Base-by-base conservation (phyloP, 2,329 filamentous ascomycete species). In the Leptographium wingfieldii region DNA sequence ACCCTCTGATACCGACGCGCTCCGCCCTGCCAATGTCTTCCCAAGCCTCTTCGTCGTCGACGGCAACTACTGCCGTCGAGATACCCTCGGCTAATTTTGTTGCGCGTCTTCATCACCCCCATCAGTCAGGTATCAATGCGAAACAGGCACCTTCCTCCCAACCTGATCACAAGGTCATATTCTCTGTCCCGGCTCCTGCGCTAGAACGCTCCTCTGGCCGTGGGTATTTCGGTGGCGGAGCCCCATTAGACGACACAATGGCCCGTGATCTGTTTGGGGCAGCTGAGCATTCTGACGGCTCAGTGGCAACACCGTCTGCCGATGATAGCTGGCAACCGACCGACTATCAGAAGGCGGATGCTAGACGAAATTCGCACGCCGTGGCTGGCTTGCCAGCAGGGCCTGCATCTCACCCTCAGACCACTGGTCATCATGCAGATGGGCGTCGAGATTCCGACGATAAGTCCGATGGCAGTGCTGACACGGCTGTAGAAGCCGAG, bases 401-500 rank as follows among this genome's bases (percentile, higher is more conserved):
- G 12, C 52, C 3, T 31, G 29, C 51, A 35, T 29, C 51, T 29
- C 51, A 54, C 51, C 3, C 19, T 3, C 52, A 22, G 19, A 16
- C 9, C 19, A 7, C 16, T 11, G 31, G 22, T 22, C 52, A 54
- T 16, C n/a, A 55, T 16, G 52, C 16, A 48, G 63, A 58, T 25
- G 38, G 9, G 12, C 71, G 70, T 61, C 71, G 72, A 57, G 67
- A 70, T 58, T 76, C 75, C 60, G 71, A 69, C 65, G 73, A 71
- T 63, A 64, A 63, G 48, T 64, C 61, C 2, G 63, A 64, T 48
- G 63, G 60, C n/a, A 73, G 70, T 61, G 71, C 70, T 56, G 74
- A 73, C 14, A 63, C 63, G 40, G 59, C 72, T 56, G 73, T 74
- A 57, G 70, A 69, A 55, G 69, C 70, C 56, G 76, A 78, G 63